Base-by-base conservation (phyloP, 495 filamentous ascomycete species). In the Penicillium samsonianum region DNA sequence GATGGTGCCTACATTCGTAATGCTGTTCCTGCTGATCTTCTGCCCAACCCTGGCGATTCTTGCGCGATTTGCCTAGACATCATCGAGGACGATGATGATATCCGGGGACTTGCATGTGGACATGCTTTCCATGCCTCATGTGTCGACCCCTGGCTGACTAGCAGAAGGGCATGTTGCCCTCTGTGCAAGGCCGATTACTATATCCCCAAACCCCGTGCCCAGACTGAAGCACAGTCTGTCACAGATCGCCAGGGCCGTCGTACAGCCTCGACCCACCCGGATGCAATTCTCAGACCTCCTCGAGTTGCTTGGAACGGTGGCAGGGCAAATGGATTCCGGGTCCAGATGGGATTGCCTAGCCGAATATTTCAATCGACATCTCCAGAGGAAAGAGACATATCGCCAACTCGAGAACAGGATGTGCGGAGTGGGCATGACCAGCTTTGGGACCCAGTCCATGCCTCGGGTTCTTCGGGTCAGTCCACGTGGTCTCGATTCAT, bases 131-230 rank as follows among this genome's bases (percentile, higher is more conserved):
- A 99, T 73, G 89, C 90, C 45, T 84, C 82, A 22, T 99, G 94
- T 72, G 82, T 99, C 19, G 94, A 99, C 65, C 94, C 95, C 11
- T 98, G 94, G 94, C 77, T 98, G 51, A 98, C 94, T 1, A 90
- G 85, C 64, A 81, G 94, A 59, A 85, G 92, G 58, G 95, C 94
- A 12, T 96, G 94, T 72, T 99, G 95, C 71, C 95, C 95, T 48
- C 84, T 98, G 43, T 98, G 94, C 78, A 99, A 99, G 75, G 87
- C 90, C 12, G 92, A 97, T 61, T 98, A 97, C 72, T 98, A 95
- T 70, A 84, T 90, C 35, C 91, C 92, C 0, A 96, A 96, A 67
- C 89, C 90, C 19, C 88, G 89, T 77, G 26, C 62, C 14, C 61
- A 67, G 26, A 46, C 55, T 7, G 67, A 69, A 35, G 44, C 49